Evolutionary conservation across 169 alveolate species (phyloP), one percentile per base, ranked within the genome.

Genomic region (Sarcocystis neurona): DNA sequence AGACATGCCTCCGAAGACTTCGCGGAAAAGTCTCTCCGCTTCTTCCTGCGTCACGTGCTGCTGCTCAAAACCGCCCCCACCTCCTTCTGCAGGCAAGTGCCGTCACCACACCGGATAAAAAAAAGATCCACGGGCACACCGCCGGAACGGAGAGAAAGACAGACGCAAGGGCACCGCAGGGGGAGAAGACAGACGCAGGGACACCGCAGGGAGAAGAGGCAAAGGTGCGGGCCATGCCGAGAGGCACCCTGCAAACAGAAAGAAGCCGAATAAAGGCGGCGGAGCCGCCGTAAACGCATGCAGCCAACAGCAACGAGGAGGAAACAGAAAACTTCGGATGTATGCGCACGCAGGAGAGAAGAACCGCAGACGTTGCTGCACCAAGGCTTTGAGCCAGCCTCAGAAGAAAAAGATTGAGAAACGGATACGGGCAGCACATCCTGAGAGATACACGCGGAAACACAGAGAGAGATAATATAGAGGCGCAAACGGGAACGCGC

Each of bases 1-100:
- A 10, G 80, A 63, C 23, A 89, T 4, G 12, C 92, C 89, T 6
- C 92, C 92, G 34, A 89, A 89, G 32, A 47, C 89, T 12, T 70
- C 66, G 53, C 89, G 89, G 79, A 89, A 89, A 44, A 89, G 75
- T n/a, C 12, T 66, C 56, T 89, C 92, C 12, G 92, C 92, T 41
- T 89, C 92, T 46, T 89, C 87, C 53, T 85, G 85, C 2, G 89
- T 12, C 37, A 89, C 53, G 68, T 68, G 32, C 0, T 70, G 79
- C 23, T 47, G 44, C 58, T 44, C 47, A 53, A 82, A 48, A n/a
- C 41, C n/a, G 6, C 85, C 85, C 23, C 60, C 68, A 10, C 30
- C 50, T 20, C 60, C 46, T 77, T 27, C 85, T 12, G 47, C 6
- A n/a, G 18, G 53, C 80, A 72, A 1, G 43, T 18, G 34, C 84